Conservation (phyloP, 2,329 filamentous ascomycete genomes). For the Xylariales sp. region DNA sequence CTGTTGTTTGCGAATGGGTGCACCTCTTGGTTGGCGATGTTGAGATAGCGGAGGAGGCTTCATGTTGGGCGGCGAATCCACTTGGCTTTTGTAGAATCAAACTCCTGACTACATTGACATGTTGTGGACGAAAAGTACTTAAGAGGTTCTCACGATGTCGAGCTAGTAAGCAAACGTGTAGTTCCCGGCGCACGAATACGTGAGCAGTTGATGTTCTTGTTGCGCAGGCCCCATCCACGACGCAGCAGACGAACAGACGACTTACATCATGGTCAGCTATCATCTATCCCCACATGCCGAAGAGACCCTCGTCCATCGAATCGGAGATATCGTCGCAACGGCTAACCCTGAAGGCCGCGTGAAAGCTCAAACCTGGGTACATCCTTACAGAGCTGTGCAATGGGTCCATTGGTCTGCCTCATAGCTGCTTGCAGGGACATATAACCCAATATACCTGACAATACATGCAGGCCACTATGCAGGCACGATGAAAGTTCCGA, state of each 20-base stretch:
- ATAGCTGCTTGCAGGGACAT: slow-evolving; percentile 12
- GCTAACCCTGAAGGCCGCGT: slow-evolving; percentile 17
- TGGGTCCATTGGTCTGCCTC: slow-evolving; percentile 13
- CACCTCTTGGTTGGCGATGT: neutral
- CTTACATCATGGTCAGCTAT: slow-evolving; percentile 18
- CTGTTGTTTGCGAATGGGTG: slow-evolving; percentile 12
- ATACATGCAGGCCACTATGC: too few species aligned
- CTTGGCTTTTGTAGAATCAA: slow-evolving; percentile 25
- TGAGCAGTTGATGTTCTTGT: neutral
- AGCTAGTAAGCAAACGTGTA: slow-evolving; percentile 6
- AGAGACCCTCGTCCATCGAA: slow-evolving; percentile 18
- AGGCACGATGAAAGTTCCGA: too few species aligned
- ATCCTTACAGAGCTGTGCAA: slow-evolving; percentile 29
- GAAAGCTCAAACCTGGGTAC: slow-evolving; percentile 25
- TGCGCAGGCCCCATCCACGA: neutral
- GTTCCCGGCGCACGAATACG: neutral
- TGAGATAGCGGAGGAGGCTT: slow-evolving; percentile 8
- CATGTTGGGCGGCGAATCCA: slow-evolving; percentile 22
- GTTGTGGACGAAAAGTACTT: slow-evolving; percentile 9
- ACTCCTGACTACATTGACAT: slow-evolving; percentile 12
- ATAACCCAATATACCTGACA: too few species aligned
- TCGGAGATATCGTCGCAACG: slow-evolving; percentile 23
- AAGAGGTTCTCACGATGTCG: slow-evolving; percentile 18
- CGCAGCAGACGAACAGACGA: slow-evolving; percentile 1
- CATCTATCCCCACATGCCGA: slow-evolving; percentile 12